These are phyloP conservation scores for Mycena galopus DNA, from an alignment of 768 basidiomycete species.

Conservation along the genomic window DNA sequence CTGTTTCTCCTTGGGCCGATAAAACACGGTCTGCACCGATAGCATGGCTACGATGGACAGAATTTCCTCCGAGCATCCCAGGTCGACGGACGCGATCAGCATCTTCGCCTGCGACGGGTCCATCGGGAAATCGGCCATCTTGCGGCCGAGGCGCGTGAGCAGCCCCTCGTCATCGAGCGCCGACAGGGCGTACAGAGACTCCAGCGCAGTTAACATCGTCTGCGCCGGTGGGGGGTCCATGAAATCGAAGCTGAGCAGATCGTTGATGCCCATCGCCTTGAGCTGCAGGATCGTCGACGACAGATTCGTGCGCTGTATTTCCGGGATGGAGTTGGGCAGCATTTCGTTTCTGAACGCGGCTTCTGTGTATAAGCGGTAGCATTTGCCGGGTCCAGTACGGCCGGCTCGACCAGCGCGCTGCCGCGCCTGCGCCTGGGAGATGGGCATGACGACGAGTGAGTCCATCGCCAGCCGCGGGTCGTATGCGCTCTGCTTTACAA, in stretches of 20 bases:
- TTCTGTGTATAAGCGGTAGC: constrained; percentile 97
- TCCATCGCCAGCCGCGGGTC: constrained; percentile 99
- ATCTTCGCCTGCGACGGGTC: constrained; percentile 97
- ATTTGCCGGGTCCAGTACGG: constrained; percentile 97
- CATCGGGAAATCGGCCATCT: constrained; percentile 99
- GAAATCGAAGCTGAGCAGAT: constrained; percentile 97
- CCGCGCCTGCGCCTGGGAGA: constrained; percentile 97
- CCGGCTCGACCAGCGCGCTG: constrained; percentile 97
- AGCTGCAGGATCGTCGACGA: constrained; percentile 93
- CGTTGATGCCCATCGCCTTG: constrained; percentile 99
- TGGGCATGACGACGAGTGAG: constrained; percentile 97
- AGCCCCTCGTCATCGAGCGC: constrained; percentile 98
- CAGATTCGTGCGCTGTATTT: constrained; percentile 96
- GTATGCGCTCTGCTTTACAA: constrained; percentile 99
- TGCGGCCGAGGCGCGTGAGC: constrained; percentile 92
- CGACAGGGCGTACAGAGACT: constrained; percentile 93
- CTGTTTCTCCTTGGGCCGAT: constrained; percentile 99
- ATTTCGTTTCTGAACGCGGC: constrained; percentile 99
- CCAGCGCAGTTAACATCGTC: constrained; percentile 96
- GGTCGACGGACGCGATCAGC: constrained; percentile 97
- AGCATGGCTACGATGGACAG: constrained; percentile 98
- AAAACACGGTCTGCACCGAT: constrained; percentile 96
- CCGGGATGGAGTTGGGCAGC: constrained; percentile 97
- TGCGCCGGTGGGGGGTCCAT: constrained; percentile 99
- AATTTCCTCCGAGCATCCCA: constrained; percentile 98